Evolutionary conservation across 495 filamentous ascomycete species (phyloP), one percentile per base, ranked within the genome.

Genomic region (Aspergillus nidulans): DNA sequence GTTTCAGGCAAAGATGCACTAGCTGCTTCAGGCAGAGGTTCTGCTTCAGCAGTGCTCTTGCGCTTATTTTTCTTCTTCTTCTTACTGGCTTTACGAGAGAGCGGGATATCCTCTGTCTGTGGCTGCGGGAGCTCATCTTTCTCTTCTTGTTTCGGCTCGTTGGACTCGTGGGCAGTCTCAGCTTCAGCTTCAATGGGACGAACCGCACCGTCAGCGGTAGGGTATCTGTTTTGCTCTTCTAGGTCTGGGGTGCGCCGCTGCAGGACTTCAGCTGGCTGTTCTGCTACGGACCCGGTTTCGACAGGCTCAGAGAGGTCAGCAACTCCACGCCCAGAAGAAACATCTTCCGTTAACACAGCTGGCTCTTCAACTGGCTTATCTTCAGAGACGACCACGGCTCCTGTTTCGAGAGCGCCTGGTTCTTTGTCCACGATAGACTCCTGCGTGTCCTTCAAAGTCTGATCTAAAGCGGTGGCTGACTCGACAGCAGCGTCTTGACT

Each of bases 41-140:
- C 46, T 10, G 47, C 55, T 18, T 77, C 26, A 12, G 25, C 36
- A 10, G 34, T 38, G 24, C 45, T 56, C 42, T 62, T 67, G 7
- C 69, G 69, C 25, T 69, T 75, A 38, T 76, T 69, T 36, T 70
- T 68, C 24, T 63, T 63, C 48, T 67, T 64, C 49, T 68, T 66
- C 32, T 60, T 67, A 51, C 62, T 56, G 10, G 19, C 49, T 41
- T 65, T 63, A n/a, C 56, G 50, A n/a, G 53, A 34, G 7, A 56
- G 24, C 28, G 52, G 13, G 47, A 23, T 21, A 18, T 65, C 62
- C 28, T 59, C 59, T 20, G 53, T 7, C 21, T 61, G 57, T 18
- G 52, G 40, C 15, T 56, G 36, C 24, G 36, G 45, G 12, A 18
- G 12, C 9, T 47, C 49, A 15, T 34, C 34, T n/a, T 59, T 58